Conservation (phyloP, 2,329 filamentous ascomycete species). For the Metarhizium guizhouense region DNA sequence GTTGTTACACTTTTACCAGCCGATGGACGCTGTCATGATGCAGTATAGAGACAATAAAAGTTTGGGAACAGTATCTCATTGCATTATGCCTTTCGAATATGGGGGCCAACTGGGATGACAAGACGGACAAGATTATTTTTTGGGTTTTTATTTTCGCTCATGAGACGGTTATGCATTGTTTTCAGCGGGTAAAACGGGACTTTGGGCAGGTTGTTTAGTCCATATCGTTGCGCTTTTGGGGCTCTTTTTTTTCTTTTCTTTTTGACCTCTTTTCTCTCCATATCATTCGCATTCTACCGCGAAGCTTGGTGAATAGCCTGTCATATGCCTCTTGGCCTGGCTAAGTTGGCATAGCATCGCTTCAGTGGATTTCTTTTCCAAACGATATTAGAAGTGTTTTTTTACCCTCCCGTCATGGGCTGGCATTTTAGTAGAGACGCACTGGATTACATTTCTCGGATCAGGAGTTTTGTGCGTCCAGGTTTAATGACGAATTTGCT, state of each 20-base stretch:
- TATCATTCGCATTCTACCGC: neutral
- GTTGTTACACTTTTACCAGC: neutral
- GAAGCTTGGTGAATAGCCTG: neutral
- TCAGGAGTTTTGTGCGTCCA: slow-evolving; percentile 9
- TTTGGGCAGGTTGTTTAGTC: slow-evolving; percentile 6
- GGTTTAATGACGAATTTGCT: slow-evolving; percentile 13
- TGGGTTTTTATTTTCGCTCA: slow-evolving; percentile 10
- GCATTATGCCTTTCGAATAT: slow-evolving; percentile 14
- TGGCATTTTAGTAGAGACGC: slow-evolving; percentile 11
- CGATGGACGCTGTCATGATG: slow-evolving; percentile 6
- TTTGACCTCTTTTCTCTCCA: slow-evolving; percentile 5
- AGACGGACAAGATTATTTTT: neutral
- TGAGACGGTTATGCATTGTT: slow-evolving; percentile 29
- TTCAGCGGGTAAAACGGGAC: slow-evolving; percentile 25
- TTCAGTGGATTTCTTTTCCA: slow-evolving; percentile 8
- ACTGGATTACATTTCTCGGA: neutral
- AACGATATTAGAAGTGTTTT: slow-evolving; percentile 9
- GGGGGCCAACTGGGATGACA: slow-evolving; percentile 9
- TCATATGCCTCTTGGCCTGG: neutral
- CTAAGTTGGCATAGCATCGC: neutral
- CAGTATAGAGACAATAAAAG: slow-evolving; percentile 12
- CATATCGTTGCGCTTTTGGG: slow-evolving; percentile 8
- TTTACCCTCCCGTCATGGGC: slow-evolving; percentile 7
- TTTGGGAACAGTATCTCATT: slow-evolving; percentile 22
- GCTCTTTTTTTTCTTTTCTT: neutral